phyloP scores from a whole-genome alignment of 768 basidiomycete species.

The Arthromyces matolae region DNA sequence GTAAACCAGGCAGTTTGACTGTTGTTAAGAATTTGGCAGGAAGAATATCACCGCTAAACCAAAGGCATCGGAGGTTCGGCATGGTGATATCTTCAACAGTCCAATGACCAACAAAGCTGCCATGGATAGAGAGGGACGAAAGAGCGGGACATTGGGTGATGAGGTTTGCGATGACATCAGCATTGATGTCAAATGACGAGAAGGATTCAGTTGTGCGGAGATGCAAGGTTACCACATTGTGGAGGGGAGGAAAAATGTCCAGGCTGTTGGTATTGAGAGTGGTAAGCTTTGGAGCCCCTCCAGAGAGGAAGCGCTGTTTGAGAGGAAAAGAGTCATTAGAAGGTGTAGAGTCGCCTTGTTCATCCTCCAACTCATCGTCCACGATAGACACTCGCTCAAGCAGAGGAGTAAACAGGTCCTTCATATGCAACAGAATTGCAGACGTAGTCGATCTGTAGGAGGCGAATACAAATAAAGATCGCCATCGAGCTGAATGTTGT shows the following conservation, averaged over 20 bases:
- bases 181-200: conserved; percentile 6
- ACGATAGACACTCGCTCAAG: conserved; percentile 24
- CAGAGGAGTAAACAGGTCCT: conserved; percentile 18
- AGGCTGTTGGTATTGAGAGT: conserved; percentile 12
- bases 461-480: conserved; percentile 23
- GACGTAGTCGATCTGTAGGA: conserved; percentile 21
- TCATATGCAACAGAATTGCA: conserved; percentile 20
- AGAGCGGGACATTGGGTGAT: conserved; percentile 19
- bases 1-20: conserved; percentile 27
- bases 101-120: conserved; percentile 20
- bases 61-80: conserved; percentile 26
- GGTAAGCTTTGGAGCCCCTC: conserved; percentile 12
- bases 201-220: conserved; percentile 17
- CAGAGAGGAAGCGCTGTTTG: conserved; percentile 7
- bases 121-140: conserved; percentile 28
- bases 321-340: not conserved
- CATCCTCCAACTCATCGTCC: conserved; percentile 5
- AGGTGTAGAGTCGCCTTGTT: not conserved
- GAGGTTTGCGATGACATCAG: conserved; percentile 5
- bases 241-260: conserved; percentile 22
- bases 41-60: conserved; percentile 22
- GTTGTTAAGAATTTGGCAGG: conserved; percentile 26
- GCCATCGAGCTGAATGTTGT: conserved; percentile 23
- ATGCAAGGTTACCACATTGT: conserved; percentile 30
- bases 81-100: conserved; percentile 15